phyloP scores from a whole-genome alignment of 768 basidiomycete species.

The Vararia minispora region DNA sequence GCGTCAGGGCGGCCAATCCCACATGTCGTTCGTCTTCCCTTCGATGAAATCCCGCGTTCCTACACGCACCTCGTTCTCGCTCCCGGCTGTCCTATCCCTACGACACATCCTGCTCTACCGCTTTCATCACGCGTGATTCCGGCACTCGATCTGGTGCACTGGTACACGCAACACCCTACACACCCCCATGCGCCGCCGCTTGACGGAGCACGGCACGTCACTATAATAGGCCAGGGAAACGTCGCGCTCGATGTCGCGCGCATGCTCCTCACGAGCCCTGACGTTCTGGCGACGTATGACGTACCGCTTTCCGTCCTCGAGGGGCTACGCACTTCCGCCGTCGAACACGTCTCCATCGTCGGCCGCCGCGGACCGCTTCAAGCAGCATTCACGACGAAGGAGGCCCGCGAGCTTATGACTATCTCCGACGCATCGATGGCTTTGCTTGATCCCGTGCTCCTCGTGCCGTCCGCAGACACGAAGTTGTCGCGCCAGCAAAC shows the following conservation, averaged over 20 bases:
- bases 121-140: slow-evolving; percentile 44
- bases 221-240: slow-evolving; percentile 89
- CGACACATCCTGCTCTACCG: slow-evolving; percentile 42
- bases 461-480: slow-evolving; percentile 24
- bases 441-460: slow-evolving; percentile 40
- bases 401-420: slow-evolving; percentile 72
- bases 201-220: slow-evolving; percentile 56
- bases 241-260: slow-evolving; percentile 89
- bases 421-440: slow-evolving; percentile 56
- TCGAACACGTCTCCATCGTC: slow-evolving; percentile 74
- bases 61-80: slow-evolving; percentile 86
- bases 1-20: slow-evolving; percentile 30
- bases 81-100: slow-evolving; percentile 68
- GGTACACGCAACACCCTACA: slow-evolving; percentile 92
- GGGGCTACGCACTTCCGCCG: slow-evolving; percentile 45
- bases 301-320: slow-evolving; percentile 67
- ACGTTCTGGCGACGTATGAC: slow-evolving; percentile 58
- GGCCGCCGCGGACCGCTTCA: slow-evolving; percentile 82
- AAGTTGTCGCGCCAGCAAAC: slow-evolving; percentile 51
- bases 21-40: slow-evolving; percentile 44
- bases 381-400: slow-evolving; percentile 87
- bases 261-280: slow-evolving; percentile 68
- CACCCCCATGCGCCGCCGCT: slow-evolving; percentile 49
- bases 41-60: slow-evolving; percentile 47
- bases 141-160: slow-evolving; percentile 81